phyloP scores from a whole-genome alignment of 257 asterid genomes.

The Forsythia suspensa region DNA sequence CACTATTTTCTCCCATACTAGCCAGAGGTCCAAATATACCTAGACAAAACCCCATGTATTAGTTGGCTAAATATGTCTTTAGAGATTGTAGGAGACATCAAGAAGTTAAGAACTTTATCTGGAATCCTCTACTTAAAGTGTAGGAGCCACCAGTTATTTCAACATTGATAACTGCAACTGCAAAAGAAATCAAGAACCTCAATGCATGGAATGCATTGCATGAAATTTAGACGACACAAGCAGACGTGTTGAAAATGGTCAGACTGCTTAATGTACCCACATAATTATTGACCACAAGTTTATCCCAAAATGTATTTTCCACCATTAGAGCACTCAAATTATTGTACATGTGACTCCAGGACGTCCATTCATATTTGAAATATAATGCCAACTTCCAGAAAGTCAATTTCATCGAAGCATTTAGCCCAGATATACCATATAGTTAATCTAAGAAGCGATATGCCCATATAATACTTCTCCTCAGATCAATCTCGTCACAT shows the following conservation, averaged over 20 bases:
- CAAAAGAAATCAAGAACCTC: neutral
- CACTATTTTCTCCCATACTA: neutral
- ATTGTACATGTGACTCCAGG: neutral
- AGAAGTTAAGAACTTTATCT: neutral
- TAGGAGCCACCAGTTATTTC: neutral
- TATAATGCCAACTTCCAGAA: neutral
- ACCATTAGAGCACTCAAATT: neutral
- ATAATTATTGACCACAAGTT: conserved; percentile 1
- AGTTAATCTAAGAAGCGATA: neutral
- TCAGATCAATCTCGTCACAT: neutral
- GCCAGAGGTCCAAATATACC: conserved; percentile 4
- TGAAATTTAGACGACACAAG: neutral
- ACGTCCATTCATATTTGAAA: neutral
- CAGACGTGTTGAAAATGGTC: neutral
- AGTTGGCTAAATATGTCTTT: neutral
- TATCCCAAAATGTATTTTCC: neutral
- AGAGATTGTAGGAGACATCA: neutral
- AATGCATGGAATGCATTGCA: neutral
- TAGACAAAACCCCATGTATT: neutral
- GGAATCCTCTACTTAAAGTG: neutral
- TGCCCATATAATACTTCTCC: conserved; percentile 1
- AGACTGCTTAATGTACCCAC: neutral
- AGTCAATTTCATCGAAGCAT: conserved; percentile 13
- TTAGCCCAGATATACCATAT: conserved; percentile 2
- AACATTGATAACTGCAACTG: neutral